phyloP scores from a whole-genome alignment of 805 yeast genomes.

The Nematodospora valgi region DNA sequence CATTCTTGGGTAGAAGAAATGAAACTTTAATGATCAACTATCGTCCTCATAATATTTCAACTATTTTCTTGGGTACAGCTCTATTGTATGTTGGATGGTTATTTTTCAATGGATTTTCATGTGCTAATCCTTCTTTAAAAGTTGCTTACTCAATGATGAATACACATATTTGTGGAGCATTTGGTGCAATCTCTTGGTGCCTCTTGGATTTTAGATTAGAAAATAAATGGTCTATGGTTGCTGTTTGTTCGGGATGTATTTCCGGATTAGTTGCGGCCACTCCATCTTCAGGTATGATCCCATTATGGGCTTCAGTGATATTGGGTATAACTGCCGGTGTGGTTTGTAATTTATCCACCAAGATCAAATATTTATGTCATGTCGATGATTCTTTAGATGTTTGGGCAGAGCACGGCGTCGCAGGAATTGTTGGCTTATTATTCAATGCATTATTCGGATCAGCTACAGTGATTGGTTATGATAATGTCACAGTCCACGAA shows the following conservation, averaged over 20 bases:
- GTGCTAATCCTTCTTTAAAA: slow-evolving; percentile 75
- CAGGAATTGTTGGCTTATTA: slow-evolving; percentile 87
- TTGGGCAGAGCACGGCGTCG: slow-evolving; percentile 98
- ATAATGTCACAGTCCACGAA: slow-evolving; percentile 73
- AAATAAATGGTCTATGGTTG: slow-evolving; percentile 91
- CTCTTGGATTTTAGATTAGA: slow-evolving; percentile 84
- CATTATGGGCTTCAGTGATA: slow-evolving; percentile 86
- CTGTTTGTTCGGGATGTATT: slow-evolving; percentile 91
- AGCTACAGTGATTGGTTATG: slow-evolving; percentile 85
- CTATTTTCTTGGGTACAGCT: slow-evolving; percentile 84
- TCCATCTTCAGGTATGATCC: slow-evolving; percentile 88
- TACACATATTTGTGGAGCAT: slow-evolving; percentile 83
- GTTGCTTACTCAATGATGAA: slow-evolving; percentile 91
- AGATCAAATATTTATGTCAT: slow-evolving; percentile 71
- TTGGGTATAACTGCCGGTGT: slow-evolving; percentile 79
- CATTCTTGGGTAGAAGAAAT: slow-evolving; percentile 72
- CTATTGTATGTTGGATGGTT: slow-evolving; percentile 95
- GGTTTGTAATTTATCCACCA: slow-evolving; percentile 86
- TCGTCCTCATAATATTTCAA: slow-evolving; percentile 92
- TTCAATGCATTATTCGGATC: slow-evolving; percentile 89
- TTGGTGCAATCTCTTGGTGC: slow-evolving; percentile 93
- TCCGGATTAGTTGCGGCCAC: slow-evolving; percentile 97
- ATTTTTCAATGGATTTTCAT: slow-evolving; percentile 90
- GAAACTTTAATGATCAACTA: slow-evolving; percentile 78
- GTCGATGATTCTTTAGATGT: slow-evolving; percentile 95